These are phyloP conservation scores for Xerocomus spinulosus DNA, from an alignment of 768 basidiomycete species.

Conservation along the genomic window DNA sequence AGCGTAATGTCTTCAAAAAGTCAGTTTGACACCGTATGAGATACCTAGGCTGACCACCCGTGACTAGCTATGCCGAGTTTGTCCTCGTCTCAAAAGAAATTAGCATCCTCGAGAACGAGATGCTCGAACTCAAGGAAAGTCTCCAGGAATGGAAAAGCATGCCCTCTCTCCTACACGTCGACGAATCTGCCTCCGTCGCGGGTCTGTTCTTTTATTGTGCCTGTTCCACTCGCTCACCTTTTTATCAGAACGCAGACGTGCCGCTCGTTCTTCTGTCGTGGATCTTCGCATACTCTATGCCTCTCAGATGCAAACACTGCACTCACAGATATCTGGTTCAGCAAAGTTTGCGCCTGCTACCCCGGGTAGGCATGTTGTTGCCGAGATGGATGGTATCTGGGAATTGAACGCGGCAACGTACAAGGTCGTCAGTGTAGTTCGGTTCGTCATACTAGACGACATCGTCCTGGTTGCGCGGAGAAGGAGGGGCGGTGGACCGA, in stretches of 20 bases:
- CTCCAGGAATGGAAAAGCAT: constrained; percentile 95
- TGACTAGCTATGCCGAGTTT: constrained; percentile 90
- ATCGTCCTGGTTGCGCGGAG: constrained; percentile 82
- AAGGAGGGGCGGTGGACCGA: constrained; percentile 57
- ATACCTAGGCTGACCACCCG: constrained; percentile 8
- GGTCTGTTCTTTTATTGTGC: constrained; percentile 30
- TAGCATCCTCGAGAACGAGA: constrained; percentile 91
- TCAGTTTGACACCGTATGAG: constrained; percentile 24
- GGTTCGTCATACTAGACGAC: constrained; percentile 90
- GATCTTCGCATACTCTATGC: constrained; percentile 93
- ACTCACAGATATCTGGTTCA: constrained; percentile 88
- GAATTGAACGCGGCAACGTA: constrained; percentile 93
- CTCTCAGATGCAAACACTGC: constrained; percentile 88
- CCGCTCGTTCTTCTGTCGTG: constrained; percentile 86
- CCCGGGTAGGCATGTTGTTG: constrained; percentile 86
- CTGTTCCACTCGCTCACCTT: constrained; percentile 20
- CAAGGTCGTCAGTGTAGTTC: constrained; percentile 81
- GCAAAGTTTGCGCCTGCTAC: constrained; percentile 91
- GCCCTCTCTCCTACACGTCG: constrained; percentile 88
- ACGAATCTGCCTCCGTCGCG: constrained; percentile 67
- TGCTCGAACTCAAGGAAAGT: constrained; percentile 93
- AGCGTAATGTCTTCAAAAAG: constrained; percentile 95
- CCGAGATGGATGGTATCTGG: constrained; percentile 77
- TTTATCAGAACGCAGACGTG: constrained; percentile 47
- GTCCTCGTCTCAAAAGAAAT: constrained; percentile 97